phyloP scores from a whole-genome alignment of 768 basidiomycete genomes.

The Lactarius trivialis region DNA sequence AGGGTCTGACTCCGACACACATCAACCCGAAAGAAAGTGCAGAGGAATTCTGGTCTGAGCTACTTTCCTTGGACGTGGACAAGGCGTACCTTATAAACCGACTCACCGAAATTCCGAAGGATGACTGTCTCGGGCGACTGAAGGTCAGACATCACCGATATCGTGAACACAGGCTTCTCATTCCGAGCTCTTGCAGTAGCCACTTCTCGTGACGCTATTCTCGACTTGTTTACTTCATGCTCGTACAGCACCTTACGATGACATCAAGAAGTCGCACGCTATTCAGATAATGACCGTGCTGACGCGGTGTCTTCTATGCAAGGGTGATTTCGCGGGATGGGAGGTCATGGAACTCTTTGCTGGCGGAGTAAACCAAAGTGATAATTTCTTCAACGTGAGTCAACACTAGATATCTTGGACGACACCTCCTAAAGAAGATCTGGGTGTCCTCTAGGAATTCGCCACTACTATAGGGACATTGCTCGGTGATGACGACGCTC shows the following conservation, averaged over 20 bases:
- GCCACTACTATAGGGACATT: constrained; percentile 41
- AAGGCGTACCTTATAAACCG: constrained; percentile 37
- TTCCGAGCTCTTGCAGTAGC: constrained; percentile 38
- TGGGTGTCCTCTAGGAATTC: constrained; percentile 36
- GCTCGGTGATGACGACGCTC: constrained; percentile 39
- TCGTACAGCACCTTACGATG: constrained; percentile 31
- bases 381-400: constrained; percentile 49
- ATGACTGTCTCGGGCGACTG: constrained; percentile 40
- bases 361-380: constrained; percentile 52
- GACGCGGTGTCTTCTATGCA: constrained; percentile 44
- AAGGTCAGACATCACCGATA: constrained; percentile 38
- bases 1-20: constrained; percentile 40
- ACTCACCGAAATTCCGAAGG: constrained; percentile 40
- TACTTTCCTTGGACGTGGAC: constrained; percentile 50
- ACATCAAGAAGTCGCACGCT: constrained; percentile 38
- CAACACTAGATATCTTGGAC: constrained; percentile 1
- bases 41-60: constrained; percentile 45
- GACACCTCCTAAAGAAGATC: not conserved
- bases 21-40: constrained; percentile 41
- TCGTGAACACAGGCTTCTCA: constrained; percentile 3
- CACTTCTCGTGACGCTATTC: constrained; percentile 43
- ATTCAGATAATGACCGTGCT: constrained; percentile 46
- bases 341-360: constrained; percentile 68
- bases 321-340: constrained; percentile 54
- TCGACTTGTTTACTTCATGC: constrained; percentile 38